Evolutionary conservation across 352 stramenopile genomes (phyloP).

Genomic region (Globisporangium alternatum): DNA sequence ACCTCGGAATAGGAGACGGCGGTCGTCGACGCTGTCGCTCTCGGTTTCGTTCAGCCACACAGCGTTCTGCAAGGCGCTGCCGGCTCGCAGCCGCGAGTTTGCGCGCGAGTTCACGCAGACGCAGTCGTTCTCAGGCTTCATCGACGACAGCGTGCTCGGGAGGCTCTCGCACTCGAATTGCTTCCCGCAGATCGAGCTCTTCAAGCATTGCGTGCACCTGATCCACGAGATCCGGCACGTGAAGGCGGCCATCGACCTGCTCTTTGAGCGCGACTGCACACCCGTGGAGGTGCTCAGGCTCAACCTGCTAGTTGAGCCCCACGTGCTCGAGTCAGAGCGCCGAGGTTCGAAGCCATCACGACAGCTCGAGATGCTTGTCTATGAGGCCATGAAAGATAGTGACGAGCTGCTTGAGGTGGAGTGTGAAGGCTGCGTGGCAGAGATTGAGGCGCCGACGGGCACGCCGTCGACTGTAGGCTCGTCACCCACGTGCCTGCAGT

Average conservation of each 20-base stretch:
- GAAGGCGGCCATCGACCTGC: slow-evolving; percentile 34
- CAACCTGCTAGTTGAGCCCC: slow-evolving; percentile 19
- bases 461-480: slow-evolving; percentile 15
- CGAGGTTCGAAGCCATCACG: neutral
- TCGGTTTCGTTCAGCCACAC: slow-evolving; percentile 52
- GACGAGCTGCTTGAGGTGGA: neutral
- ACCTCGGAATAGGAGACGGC: slow-evolving; percentile 20
- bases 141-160: slow-evolving; percentile 59
- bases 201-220: slow-evolving; percentile 63
- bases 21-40: slow-evolving; percentile 46
- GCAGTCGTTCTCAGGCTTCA: slow-evolving; percentile 58
- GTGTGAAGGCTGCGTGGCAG: neutral
- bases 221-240: slow-evolving; percentile 36
- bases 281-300: slow-evolving; percentile 35
- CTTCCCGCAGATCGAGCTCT: slow-evolving; percentile 47
- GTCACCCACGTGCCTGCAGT: slow-evolving; percentile 10
- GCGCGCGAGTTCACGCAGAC: slow-evolving; percentile 56
- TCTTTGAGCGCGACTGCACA: slow-evolving; percentile 54
- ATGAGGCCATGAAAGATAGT: neutral
- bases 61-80: slow-evolving; percentile 33
- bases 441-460: slow-evolving; percentile 1
- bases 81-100: slow-evolving; percentile 25
- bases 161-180: slow-evolving; percentile 27
- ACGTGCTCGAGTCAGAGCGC: neutral
- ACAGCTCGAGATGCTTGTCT: slow-evolving; percentile 4